Conservation (phyloP, 2,329 filamentous ascomycete species). For the Pseudogymnoascus sp. region DNA sequence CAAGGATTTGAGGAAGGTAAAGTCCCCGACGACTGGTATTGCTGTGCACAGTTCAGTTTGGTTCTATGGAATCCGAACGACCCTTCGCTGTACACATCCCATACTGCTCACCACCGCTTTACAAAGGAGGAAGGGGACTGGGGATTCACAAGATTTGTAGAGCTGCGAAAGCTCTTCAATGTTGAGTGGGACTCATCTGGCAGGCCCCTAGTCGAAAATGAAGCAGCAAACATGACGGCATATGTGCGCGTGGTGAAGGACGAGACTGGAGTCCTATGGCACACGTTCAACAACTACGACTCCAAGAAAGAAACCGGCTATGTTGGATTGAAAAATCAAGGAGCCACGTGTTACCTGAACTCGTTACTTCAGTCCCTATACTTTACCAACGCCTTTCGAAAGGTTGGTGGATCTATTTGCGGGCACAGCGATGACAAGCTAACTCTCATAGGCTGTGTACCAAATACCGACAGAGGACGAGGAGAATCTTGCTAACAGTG, state of each 20-base stretch:
- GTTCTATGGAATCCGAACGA: slow-evolving; percentile 93
- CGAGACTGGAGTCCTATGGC: slow-evolving; percentile 82
- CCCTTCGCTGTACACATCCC: slow-evolving; percentile 72
- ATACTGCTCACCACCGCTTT: slow-evolving; percentile 88
- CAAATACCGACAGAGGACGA: slow-evolving; percentile 90
- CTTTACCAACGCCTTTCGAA: slow-evolving; percentile 88
- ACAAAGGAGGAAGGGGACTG: slow-evolving; percentile 95
- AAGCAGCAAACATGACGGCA: slow-evolving; percentile 70
- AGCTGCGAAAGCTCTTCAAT: slow-evolving; percentile 77
- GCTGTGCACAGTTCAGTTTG: slow-evolving; percentile 89
- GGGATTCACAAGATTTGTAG: slow-evolving; percentile 96
- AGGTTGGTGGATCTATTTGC: slow-evolving; percentile 45
- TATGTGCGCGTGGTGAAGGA: slow-evolving; percentile 78
- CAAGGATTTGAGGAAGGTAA: slow-evolving; percentile 73
- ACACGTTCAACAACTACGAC: slow-evolving; percentile 90
- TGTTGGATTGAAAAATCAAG: slow-evolving; percentile 93
- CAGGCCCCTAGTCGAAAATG: slow-evolving; percentile 69
- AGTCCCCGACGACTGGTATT: slow-evolving; percentile 88
- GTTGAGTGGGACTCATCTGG: slow-evolving; percentile 61
- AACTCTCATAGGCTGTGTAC: slow-evolving; percentile 66
- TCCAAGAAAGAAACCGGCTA: slow-evolving; percentile 99
- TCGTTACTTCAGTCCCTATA: slow-evolving; percentile 77
- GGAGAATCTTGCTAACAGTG: slow-evolving; percentile 74
- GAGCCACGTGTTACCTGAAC: slow-evolving; percentile 84
- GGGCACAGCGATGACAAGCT: not conserved